Base-by-base conservation (phyloP, 352 stramenopile species). In the Phytophthora ohioensis region DNA sequence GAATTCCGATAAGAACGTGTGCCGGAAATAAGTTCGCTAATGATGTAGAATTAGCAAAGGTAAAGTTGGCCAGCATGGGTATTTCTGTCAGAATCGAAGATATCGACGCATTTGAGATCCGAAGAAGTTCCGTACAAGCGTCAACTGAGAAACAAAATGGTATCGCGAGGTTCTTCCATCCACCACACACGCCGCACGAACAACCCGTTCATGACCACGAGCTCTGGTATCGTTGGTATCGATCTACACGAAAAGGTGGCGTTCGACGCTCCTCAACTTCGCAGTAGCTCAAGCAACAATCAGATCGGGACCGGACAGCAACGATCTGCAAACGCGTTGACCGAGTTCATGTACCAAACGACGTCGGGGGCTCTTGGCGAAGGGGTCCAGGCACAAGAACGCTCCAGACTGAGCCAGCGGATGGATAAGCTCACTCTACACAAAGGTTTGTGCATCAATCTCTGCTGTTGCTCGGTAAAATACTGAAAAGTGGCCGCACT, bases 151-250 rank as follows among this genome's bases (percentile, higher is more conserved):
- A 27, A 27, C 21, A 63, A 30, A 15, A 93, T 93, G 84, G 80
- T 93, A 17, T 95, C 85, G 1, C 79, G 87, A 61, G 87, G 87
- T 30, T 91, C 87, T 11, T 84, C 81, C 10, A 80, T 95, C 67
- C 85, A 92, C 67, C 81, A 95, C 73, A 84, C 71, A 17, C 82
- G 85, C 8, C 82, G 82, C 13, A 90, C 82, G 48, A 80, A 82
- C 36, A 95, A 92, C 49, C 85, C 85, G 71, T 95, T 94, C 73
- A 93, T 94, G 80, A 91, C 85, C n/a, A 94, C 87, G 46, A 93
- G 84, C 71, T 93, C 85, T 10, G 82, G 82, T n/a, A 91, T 92
- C 57, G 81, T 95, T 6, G 87, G 87, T 34, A 95, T 93, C 65
- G 88, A 93, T 62, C 56, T 95, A 12, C 52, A 80, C 13, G 84